Evolutionary conservation across 176 grass and related monocot genomes (phyloP), one percentile per base, ranked within the genome.

Genomic region (Guadua angustifolia): DNA sequence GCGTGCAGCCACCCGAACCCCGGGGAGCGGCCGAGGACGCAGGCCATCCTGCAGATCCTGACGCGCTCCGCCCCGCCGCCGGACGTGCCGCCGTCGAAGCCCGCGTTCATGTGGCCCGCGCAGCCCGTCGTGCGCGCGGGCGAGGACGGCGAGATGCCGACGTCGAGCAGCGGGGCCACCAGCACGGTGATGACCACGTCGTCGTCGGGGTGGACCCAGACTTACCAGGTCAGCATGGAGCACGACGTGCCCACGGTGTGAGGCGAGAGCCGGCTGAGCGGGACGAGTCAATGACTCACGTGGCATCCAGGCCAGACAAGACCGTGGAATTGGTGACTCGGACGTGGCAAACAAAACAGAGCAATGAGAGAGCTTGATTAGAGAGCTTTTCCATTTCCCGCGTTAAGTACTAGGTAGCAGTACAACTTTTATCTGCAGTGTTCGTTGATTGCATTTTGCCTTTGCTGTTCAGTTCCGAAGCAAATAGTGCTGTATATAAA

Each of bases 1-100:
- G 91, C 93, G 49, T 98, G 95, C 87, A 95, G 87, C 87, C 93
- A 93, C 56, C 95, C 95, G 1, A 92, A 82, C 84, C 91, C 95
- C 9, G 40, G 73, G 45, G 83, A 90, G 73, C 91, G 95, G 73
- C 93, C 95, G 0, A 92, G 56, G 90, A 90, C 87, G 66, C 60
- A 42, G 68, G 66, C 11, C 38, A 70, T 95, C 60, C 32, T 98
- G 62, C 93, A 89, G 79, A 87, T 85, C 80, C 66, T 98, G 11
- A 79, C 76, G 17, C 80, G 68, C 19, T 77, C 84, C 36, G 72
- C 82, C 67, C 79, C 72, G 8, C 77, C 83, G 68, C 91, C 89
- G 10, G 43, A 22, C 5, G 93, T 98, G 32, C 93, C 89, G 45
- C 22, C 14, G 16, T 55, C 85, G 39, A 95, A 92, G 89, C 95